Base-by-base conservation (phyloP, 805 yeast species). In the Cyberlindnera subsufficiens region DNA sequence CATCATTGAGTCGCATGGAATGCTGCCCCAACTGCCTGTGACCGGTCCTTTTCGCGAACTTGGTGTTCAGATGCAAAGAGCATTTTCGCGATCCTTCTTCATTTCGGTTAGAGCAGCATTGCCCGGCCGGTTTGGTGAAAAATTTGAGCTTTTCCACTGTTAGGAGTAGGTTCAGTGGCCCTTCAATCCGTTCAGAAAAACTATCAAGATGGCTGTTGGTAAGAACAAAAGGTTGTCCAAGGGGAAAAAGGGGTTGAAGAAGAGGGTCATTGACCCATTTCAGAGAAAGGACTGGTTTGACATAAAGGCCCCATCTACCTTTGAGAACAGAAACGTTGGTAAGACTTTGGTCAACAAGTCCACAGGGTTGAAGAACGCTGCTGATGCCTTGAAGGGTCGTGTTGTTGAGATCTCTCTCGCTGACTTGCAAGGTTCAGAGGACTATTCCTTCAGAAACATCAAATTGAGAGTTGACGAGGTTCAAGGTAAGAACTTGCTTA, bases 251-350 rank as follows among this genome's bases (percentile, higher is more conserved):
- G 97, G 98, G 68, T 77, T 88, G 74, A 91, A 91, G 95, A 93
- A 91, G 95, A 91, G 84, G 84, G 93, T 86, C 69, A 95, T 89
- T 61, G 99, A 91, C 81, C 98, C 98, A 69, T 91, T 91, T 93
- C 80, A 96, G 83, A 89, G 90, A 76, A 91, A 91, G 78, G 98
- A 90, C 66, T 91, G 98, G 98, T 90, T 78, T 74, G 95, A 86
- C 74, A 87, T 90, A 77, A 89, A 90, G 80, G 98, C 98, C 59
- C 98, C 98, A 68, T 83, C 97, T 65, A 89, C 96, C 64, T 91
- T 90, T 67, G 97, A 90, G 76, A 88, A 87, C 86, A 90, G 96
- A 78, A 87, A 86, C 66, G 97, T 89, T 68, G 98, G 98, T 74
- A 90, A 91, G 82, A 91, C 98, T 63, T 79, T 91, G 66, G 95